phyloP scores from a whole-genome alignment of 768 basidiomycete genomes.

The Dendrothele bispora region DNA sequence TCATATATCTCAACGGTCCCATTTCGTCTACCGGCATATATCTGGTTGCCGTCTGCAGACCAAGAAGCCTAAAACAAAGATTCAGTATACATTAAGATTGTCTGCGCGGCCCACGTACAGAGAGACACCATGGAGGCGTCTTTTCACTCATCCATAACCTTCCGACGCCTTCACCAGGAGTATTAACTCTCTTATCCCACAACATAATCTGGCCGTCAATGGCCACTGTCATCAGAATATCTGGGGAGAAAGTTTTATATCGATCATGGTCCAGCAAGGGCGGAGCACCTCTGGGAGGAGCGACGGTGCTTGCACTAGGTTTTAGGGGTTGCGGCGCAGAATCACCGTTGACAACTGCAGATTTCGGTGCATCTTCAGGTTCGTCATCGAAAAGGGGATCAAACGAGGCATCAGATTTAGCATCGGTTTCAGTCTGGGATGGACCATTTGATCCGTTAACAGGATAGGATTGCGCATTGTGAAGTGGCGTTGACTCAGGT shows the following conservation, averaged over 20 bases:
- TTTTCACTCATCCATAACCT: slow-evolving; percentile 88
- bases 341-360: not conserved
- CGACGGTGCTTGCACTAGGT: slow-evolving; percentile 32
- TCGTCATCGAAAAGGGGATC: slow-evolving; percentile 93
- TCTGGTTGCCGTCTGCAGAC: slow-evolving; percentile 84
- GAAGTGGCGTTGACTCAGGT: slow-evolving; percentile 14
- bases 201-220: slow-evolving; percentile 92
- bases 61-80: slow-evolving; percentile 75
- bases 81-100: not conserved
- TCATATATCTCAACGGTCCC: slow-evolving; percentile 95
- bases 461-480: not conserved
- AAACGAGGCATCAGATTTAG: slow-evolving; percentile 77
- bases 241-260: slow-evolving; percentile 71
- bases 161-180: slow-evolving; percentile 70
- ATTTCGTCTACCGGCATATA: slow-evolving; percentile 90
- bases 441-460: slow-evolving; percentile 4
- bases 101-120: slow-evolving; percentile 51
- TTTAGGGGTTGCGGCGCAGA: slow-evolving; percentile 8
- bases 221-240: slow-evolving; percentile 83
- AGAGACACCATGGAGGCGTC: slow-evolving; percentile 94
- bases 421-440: slow-evolving; percentile 45
- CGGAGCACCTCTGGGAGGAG: slow-evolving; percentile 73
- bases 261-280: slow-evolving; percentile 63
- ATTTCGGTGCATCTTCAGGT: slow-evolving; percentile 48
- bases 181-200: slow-evolving; percentile 81